Conservation (phyloP, 139 green algal species). For the Chlorella sp. region DNA sequence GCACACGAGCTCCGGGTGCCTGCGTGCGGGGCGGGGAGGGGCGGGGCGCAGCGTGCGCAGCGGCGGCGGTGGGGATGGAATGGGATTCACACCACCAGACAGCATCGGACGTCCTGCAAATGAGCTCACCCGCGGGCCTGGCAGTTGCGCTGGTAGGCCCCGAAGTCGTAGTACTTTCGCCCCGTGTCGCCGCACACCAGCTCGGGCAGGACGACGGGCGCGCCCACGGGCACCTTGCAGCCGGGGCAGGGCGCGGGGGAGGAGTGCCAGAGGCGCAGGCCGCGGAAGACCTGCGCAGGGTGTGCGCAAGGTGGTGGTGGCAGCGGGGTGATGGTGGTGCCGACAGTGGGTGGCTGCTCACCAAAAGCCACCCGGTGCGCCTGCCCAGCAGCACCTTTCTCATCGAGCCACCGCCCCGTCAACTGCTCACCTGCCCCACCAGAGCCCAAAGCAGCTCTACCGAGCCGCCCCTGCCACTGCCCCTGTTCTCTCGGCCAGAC, state of each 20-base stretch:
- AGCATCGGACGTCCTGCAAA: no score
- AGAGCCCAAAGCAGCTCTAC: background rate
- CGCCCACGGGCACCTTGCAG: slow-evolving; percentile 23
- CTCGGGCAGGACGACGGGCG: background rate
- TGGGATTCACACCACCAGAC: no score
- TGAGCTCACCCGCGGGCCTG: background rate
- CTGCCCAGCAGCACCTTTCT: no score
- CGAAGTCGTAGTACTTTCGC: background rate
- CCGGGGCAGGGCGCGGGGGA: slow-evolving; percentile 32
- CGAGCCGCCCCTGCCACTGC: background rate
- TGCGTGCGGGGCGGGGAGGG: no score
- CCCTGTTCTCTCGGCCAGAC: background rate
- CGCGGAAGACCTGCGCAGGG: slow-evolving; percentile 25
- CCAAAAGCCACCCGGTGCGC: background rate
- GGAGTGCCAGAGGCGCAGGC: slow-evolving; percentile 53
- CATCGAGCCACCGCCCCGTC: background rate
- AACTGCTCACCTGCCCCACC: background rate
- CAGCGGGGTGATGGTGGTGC: background rate
- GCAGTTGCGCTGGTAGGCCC: background rate
- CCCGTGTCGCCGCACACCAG: background rate
- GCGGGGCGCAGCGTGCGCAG: no score
- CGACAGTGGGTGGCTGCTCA: background rate
- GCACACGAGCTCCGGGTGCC: no score
- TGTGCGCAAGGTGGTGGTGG: background rate
- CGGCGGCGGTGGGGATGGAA: no score